Evolutionary conservation across 1,139 yeast species (phyloP).

Genomic region (Candida sanyaensis): DNA sequence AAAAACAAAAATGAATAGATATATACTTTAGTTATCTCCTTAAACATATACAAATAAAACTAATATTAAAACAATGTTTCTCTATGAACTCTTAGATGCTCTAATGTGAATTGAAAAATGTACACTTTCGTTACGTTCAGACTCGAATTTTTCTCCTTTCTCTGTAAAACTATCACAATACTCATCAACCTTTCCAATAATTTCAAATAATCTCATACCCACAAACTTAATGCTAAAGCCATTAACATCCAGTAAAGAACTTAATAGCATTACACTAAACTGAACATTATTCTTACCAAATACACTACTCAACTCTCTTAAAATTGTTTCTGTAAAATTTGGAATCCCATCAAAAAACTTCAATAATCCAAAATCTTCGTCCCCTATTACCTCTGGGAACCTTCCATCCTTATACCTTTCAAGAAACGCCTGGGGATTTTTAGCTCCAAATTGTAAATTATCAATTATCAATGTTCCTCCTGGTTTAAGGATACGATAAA

Average conservation of each 20-base stretch:
- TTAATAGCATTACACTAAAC: conserved; percentile 32
- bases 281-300: conserved; percentile 40
- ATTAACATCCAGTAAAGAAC: conserved; percentile 34
- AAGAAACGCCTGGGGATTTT: conserved; percentile 16
- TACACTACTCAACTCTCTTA: conserved; percentile 24
- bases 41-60: not conserved
- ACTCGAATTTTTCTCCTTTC: conserved; percentile 12
- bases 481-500: conserved; percentile 35
- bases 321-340: conserved; percentile 24
- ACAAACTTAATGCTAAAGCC: conserved; percentile 32
- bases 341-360: conserved; percentile 27
- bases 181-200: conserved; percentile 34
- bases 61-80: too few species aligned
- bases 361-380: conserved; percentile 22
- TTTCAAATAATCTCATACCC: conserved; percentile 34
- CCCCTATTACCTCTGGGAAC: conserved; percentile 17
- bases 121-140: conserved; percentile 12
- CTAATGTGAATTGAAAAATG: conserved; percentile 24
- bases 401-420: conserved; percentile 11
- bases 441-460: conserved; percentile 23
- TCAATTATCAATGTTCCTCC: conserved; percentile 42
- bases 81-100: conserved; percentile 8
- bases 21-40: not conserved
- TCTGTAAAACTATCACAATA: conserved; percentile 26
- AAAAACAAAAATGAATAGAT: too few species aligned